Base-by-base conservation (phyloP, 352 stramenopile genomes). In the Lagenidium sp. region DNA sequence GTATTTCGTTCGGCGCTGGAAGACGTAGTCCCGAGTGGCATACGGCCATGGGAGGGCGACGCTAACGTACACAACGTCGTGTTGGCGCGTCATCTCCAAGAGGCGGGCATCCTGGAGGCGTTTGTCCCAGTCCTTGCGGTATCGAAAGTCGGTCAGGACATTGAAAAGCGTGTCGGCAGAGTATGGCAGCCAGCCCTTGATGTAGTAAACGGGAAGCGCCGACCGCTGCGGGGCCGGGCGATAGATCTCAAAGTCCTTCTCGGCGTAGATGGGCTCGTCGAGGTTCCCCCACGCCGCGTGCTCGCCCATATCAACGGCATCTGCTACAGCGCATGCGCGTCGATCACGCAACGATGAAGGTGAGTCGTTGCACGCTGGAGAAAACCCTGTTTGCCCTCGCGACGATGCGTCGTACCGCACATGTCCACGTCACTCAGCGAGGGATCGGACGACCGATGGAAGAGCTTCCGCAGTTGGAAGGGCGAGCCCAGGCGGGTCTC, bases 1-100 rank as follows among this genome's bases (percentile, higher is more conserved):
- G 29, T 74, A 85, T 50, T 75, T 70, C 36, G 65, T 57, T 15
- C 68, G 67, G 2, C 78, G 72, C 41, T 69, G 54, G 50, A 80
- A 91, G n/a, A 88, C 78, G 47, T 91, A 91, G 52, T 91, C 78
- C 5, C 78, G 75, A 39, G 72, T 65, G 7, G 75, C 47, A 25
- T 87, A 63, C 11, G 78, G 78, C 78, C 78, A 90, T 37, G 70
- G 70, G 36, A 87, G 41, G 19, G 68, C 65, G 24, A 67, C 24
- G 1, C 63, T 48, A 41, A 55, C 80, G 46, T 90, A 86, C 51
- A 90, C 65, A 25, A 90, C 60, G 47, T 86, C 72, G 12, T 70
- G 57, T 2, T 56, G 44, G 2, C 45, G 23, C 34, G 68, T 47
- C 5, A 51, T 57, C 24, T 85, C 72, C 23, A 90, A 26, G 18